These are phyloP conservation scores for Ophiocordyceps australis DNA, from an alignment of 2,329 filamentous ascomycete species.

Conservation along the genomic window DNA sequence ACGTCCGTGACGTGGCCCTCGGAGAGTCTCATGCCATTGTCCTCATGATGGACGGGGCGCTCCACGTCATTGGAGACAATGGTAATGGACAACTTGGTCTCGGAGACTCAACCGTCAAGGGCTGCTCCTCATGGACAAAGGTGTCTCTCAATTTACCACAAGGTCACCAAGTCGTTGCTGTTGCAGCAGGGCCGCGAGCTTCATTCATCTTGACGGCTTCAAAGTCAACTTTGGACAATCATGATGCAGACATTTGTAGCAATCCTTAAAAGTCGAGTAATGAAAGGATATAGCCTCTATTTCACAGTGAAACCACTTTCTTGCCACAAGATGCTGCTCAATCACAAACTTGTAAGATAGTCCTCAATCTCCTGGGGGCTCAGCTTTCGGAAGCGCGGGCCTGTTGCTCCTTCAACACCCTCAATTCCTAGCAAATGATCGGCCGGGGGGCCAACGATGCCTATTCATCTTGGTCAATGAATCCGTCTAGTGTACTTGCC, in stretches of 20 bases:
- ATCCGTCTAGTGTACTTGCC: no score
- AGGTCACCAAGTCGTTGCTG: constrained; percentile 15
- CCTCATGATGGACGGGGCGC: constrained; percentile 24
- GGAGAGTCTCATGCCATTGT: constrained; percentile 41
- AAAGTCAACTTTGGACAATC: constrained; percentile 3
- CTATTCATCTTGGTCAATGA: no score
- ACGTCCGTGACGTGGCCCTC: constrained; percentile 37
- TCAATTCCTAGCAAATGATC: constrained; percentile 85
- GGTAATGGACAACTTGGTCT: constrained; percentile 40
- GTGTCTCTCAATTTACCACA: constrained; percentile 10
- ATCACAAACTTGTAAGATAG: constrained; percentile 93
- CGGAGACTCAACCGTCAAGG: constrained; percentile 3
- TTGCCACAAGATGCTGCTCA: constrained; percentile 6
- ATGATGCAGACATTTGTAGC: no score
- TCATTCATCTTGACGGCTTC: constrained; percentile 27
- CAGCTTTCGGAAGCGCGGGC: constrained; percentile 83
- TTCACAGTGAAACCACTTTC: constrained; percentile 20
- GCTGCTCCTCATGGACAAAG: constrained; percentile 16
- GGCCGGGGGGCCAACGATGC: constrained; percentile 88
- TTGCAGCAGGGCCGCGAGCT: constrained; percentile 27
- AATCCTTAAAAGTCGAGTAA: constrained; percentile 1
- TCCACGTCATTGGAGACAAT: constrained; percentile 40
- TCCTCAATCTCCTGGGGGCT: constrained; percentile 98
- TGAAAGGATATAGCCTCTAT: constrained; percentile 24
- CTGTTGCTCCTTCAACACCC: constrained; percentile 68